Conservation (phyloP, 306 rosid genomes). For the Lablab purpureus region DNA sequence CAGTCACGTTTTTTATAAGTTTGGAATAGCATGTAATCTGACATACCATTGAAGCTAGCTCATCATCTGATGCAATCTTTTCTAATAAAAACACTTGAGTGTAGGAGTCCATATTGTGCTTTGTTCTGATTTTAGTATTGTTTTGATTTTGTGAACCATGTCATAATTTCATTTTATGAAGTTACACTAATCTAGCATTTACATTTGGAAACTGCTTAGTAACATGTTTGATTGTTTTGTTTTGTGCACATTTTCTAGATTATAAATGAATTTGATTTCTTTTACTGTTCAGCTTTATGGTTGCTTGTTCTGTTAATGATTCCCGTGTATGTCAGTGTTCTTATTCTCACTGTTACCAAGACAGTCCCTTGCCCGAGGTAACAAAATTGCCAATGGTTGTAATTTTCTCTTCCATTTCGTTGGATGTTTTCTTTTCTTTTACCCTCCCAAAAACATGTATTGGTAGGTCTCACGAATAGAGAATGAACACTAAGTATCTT, state of each 20-base stretch:
- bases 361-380: constrained; percentile 19
- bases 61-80: constrained; percentile 11
- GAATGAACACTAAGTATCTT: neutral
- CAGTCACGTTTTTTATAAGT: neutral
- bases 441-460: neutral
- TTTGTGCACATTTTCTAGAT: constrained; percentile 6
- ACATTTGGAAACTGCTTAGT: constrained; percentile 7
- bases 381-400: constrained; percentile 1
- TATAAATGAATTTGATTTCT: neutral
- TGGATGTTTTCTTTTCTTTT: neutral
- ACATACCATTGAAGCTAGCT: constrained; percentile 34
- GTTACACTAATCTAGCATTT: neutral
- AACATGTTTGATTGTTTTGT: constrained; percentile 19
- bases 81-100: constrained; percentile 13
- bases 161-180: constrained; percentile 24
- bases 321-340: constrained; percentile 22
- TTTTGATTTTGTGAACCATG: constrained; percentile 26
- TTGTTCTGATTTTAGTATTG: constrained; percentile 24
- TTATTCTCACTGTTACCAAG: constrained; percentile 24
- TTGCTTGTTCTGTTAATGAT: constrained; percentile 22
- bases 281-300: constrained; percentile 20
- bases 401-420: neutral
- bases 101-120: constrained; percentile 13
- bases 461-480: neutral
- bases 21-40: neutral